Base-by-base conservation (phyloP, 78 protist species). In the Chrysochromulina tobinii region DNA sequence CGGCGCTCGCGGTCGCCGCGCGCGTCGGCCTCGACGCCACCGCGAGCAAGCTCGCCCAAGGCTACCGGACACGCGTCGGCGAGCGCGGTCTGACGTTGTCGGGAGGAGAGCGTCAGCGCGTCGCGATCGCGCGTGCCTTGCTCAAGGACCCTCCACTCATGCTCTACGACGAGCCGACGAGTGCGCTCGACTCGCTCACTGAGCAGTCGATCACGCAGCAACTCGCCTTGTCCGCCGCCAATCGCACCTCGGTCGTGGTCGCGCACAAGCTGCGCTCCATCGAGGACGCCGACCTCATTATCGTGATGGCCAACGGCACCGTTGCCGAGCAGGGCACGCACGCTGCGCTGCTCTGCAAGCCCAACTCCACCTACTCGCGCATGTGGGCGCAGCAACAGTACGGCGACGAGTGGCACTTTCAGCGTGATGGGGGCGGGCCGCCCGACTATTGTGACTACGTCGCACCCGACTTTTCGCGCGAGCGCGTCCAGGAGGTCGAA, bases 81-180 rank as follows among this genome's bases (percentile, higher is more conserved):
- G 87, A 81, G 87, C 87, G 87, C 25, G 87, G 87, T 0, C 9
- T 54, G 48, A 7, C 14, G 67, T 5, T 86, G 9, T 66, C 96
- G 1, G 98, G 98, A 3, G 99, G 99, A 21, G 97, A 98, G 93
- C 91, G 94, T 81, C 99, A 97, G 90, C 83, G 99, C 9, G 90
- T 98, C 15, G 96, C 98, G 9, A 94, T 98, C 61, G 99, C 99
- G 5, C 88, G 99, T 12, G 95, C 97, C 4, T 58, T 96, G n/a
- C 67, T 81, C n/a, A 79, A 4, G 58, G 69, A 64, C 23, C 25
- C 69, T 9, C 15, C 69, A 5, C 25, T 64, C 27, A 15, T 77
- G 55, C 85, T 77, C 14, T 53, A 23, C 85, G 85, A 77, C 61
- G 85, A 77, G 87, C 87, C 50, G 3, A n/a, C 61, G 17, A 57